These are phyloP conservation scores for Ceratocystis cubensis DNA, from an alignment of 2,329 filamentous ascomycete genomes.

Conservation along the genomic window DNA sequence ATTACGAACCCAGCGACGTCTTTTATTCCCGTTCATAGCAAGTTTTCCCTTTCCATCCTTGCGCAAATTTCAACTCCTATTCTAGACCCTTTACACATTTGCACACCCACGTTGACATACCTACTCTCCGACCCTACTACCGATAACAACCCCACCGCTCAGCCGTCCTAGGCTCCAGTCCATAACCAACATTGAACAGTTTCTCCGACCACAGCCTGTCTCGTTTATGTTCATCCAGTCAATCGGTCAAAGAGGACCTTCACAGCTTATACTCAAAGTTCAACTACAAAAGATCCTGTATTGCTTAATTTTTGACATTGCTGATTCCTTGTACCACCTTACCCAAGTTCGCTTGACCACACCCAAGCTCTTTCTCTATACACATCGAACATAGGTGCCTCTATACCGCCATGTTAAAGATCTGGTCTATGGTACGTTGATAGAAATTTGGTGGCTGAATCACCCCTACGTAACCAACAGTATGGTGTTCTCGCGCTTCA, in stretches of 20 bases:
- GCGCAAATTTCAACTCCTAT: no score
- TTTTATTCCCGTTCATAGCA: no score
- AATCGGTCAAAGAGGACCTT: no score
- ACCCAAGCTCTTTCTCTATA: not conserved
- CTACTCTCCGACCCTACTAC: no score
- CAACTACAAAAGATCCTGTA: not conserved
- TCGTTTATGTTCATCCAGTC: no score
- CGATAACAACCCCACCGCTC: no score
- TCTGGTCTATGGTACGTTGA: conserved; percentile 85
- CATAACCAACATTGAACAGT: no score
- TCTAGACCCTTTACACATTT: no score
- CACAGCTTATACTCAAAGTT: not conserved
- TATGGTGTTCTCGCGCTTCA: conserved; percentile 21
- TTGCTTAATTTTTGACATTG: not conserved
- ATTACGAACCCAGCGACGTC: not conserved
- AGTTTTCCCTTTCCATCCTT: not conserved
- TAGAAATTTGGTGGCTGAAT: not conserved
- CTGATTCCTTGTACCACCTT: not conserved
- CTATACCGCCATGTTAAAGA: conserved; percentile 67
- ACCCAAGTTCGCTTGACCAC: not conserved
- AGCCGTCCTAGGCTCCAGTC: no score
- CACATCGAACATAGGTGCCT: not conserved
- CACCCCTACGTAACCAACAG: no score
- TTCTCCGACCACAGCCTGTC: no score
- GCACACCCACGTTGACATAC: no score